Evolutionary conservation across 306 rosid genomes (phyloP).

Genomic region (Fagus sylvatica): DNA sequence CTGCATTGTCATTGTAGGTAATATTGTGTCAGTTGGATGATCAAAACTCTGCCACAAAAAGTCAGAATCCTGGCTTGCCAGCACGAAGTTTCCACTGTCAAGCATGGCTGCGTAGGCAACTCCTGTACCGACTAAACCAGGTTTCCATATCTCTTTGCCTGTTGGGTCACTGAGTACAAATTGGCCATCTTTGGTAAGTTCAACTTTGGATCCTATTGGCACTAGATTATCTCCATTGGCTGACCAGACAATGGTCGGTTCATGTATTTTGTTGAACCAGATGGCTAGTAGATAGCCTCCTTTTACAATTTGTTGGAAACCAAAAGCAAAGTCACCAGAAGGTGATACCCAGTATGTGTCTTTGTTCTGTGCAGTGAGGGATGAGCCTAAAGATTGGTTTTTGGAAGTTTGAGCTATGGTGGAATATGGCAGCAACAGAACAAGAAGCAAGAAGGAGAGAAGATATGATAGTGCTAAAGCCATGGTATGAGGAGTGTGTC

Average conservation of each 20-base stretch:
- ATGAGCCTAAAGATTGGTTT: not conserved
- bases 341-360: not conserved
- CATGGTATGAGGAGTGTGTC: not conserved
- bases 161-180: constrained; percentile 20
- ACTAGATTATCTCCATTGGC: not conserved
- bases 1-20: constrained; percentile 44
- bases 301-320: not conserved
- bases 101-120: constrained; percentile 43
- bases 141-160: constrained; percentile 26
- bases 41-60: constrained; percentile 57
- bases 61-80: constrained; percentile 7
- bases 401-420: not conserved
- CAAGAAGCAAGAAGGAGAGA: not conserved
- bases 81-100: constrained; percentile 56
- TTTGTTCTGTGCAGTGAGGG: not conserved
- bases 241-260: not conserved
- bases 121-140: not conserved
- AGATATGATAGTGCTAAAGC: not conserved
- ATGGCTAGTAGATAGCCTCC: not conserved
- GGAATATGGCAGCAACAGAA: not conserved
- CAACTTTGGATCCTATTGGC: not conserved
- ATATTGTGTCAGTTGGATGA: constrained; percentile 54
- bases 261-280: constrained; percentile 3
- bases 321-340: not conserved
- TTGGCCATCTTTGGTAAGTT: constrained; percentile 12